Base-by-base conservation (phyloP, 1,284 basidiomycete species). In the Cryptococcus sp. region DNA sequence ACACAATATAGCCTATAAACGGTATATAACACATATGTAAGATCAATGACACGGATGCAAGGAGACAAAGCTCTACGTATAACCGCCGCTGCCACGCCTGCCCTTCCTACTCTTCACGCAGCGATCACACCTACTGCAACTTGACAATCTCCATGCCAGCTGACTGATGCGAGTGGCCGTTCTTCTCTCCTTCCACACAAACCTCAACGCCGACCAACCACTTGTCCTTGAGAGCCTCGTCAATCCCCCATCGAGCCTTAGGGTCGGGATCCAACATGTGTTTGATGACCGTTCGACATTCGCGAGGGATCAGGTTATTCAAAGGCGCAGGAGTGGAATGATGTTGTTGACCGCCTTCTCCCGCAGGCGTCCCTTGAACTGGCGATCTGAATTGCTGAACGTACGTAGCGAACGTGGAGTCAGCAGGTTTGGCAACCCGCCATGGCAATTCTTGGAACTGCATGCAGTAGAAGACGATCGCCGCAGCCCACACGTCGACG, bases 251-350 rank as follows among this genome's bases (percentile, higher is more conserved):
- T 23, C 95, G 83, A 45, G 82, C 79, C 79, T 90, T 89, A 17
- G 94, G 93, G 73, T 97, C 89, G 1, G 95, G 95, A 72, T 96
- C 92, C 50, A 99, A 84, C 94, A 99, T 99, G 81, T 88, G 88
- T 70, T 94, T 87, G 62, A 99, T 84, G 62, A 98, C 78, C 40
- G 85, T 83, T 29, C 95, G 81, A 66, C 93, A 96, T 57, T 89
- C 88, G 50, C 91, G 83, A 4, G 95, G 93, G 52, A 85, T 87
- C 58, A 98, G 81, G 73, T 97, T 95, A 76, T 87, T 89, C 72
- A 99, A 78, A 64, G 58, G 82, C 54, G 64, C 76, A 49, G 61
- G 80, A 63, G 64, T 73, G 3, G 59, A 47, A n/a, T 56, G 25
- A n/a, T 39, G 53, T 29, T 55, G 43, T 15, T 61, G 34, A 55